Evolutionary conservation across 805 yeast species (phyloP).

Genomic region (Debaryomyces tyrocola): DNA sequence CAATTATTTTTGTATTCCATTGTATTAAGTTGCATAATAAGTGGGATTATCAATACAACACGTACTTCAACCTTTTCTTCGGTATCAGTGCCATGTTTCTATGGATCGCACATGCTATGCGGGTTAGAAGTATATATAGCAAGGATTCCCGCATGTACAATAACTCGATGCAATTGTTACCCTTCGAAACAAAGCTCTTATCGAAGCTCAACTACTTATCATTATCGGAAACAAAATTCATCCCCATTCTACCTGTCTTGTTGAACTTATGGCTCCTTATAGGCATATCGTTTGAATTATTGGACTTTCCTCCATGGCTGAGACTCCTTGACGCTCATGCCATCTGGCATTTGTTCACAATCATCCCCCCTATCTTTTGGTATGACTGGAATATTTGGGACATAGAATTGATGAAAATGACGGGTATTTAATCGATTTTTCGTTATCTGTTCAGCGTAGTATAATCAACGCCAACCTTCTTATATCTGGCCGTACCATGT

Average conservation of each 20-base stretch:
- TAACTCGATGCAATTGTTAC: conserved; percentile 38
- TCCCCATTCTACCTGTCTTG: conserved; percentile 36
- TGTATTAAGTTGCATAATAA: conserved; percentile 21
- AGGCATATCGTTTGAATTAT: conserved; percentile 34
- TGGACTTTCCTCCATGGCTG: conserved; percentile 34
- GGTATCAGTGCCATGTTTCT: conserved; percentile 29
- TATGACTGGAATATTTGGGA: conserved; percentile 60
- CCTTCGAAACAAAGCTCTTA: conserved; percentile 37
- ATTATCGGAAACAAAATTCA: conserved; percentile 21
- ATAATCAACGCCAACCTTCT: not conserved
- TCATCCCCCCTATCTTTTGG: conserved; percentile 75
- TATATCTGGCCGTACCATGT: not conserved
- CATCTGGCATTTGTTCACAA: conserved; percentile 88
- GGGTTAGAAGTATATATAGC: conserved; percentile 14
- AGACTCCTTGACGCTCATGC: conserved; percentile 76
- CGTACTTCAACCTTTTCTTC: conserved; percentile 27
- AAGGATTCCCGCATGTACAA: conserved; percentile 21
- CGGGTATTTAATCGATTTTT: too few species aligned
- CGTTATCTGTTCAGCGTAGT: conserved; percentile 3
- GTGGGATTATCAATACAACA: conserved; percentile 44
- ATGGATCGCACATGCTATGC: conserved; percentile 35
- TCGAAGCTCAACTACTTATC: conserved; percentile 30
- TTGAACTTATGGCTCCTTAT: conserved; percentile 32
- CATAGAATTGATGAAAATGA: conserved; percentile 29
- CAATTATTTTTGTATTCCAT: conserved; percentile 24